These are phyloP conservation scores for Pouteria glomerata DNA, from an alignment of 148 eudicot species.

Conservation along the genomic window DNA sequence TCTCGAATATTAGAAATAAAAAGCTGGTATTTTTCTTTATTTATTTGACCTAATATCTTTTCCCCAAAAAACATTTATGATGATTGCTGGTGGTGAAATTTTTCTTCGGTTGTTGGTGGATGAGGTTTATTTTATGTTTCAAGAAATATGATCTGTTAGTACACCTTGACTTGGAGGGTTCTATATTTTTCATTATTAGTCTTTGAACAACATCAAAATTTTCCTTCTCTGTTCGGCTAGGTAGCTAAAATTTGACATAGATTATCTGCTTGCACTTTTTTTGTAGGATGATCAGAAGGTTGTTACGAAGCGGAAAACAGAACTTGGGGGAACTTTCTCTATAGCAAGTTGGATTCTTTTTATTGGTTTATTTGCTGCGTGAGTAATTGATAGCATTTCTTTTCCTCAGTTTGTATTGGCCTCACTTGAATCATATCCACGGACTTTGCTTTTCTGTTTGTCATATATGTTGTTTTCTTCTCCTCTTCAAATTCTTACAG, in stretches of 20 bases:
- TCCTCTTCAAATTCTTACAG: neutral
- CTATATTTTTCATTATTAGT: neutral
- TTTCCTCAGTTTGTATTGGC: neutral
- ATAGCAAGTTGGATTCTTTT: conserved; percentile 94
- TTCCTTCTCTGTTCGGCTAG: neutral
- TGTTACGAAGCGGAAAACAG: conserved; percentile 84
- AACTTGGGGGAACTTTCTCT: conserved; percentile 92
- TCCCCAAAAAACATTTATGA: neutral
- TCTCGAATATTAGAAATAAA: neutral
- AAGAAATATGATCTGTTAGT: neutral
- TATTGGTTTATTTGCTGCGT: conserved; percentile 84
- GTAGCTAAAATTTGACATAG: neutral
- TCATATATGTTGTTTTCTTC: neutral
- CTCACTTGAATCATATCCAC: neutral
- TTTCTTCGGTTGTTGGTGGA: neutral
- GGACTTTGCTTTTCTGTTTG: neutral
- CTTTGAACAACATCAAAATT: neutral
- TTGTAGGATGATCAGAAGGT: conserved; percentile 78
- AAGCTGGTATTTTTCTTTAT: neutral
- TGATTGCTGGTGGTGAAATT: neutral
- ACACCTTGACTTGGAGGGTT: neutral
- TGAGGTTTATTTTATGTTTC: neutral
- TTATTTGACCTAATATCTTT: neutral
- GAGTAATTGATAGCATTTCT: conserved; percentile 34
- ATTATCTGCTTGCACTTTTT: conserved; percentile 2